These are phyloP conservation scores for Leptographium galeiforme DNA, from an alignment of 2,329 filamentous ascomycete genomes.

Conservation along the genomic window DNA sequence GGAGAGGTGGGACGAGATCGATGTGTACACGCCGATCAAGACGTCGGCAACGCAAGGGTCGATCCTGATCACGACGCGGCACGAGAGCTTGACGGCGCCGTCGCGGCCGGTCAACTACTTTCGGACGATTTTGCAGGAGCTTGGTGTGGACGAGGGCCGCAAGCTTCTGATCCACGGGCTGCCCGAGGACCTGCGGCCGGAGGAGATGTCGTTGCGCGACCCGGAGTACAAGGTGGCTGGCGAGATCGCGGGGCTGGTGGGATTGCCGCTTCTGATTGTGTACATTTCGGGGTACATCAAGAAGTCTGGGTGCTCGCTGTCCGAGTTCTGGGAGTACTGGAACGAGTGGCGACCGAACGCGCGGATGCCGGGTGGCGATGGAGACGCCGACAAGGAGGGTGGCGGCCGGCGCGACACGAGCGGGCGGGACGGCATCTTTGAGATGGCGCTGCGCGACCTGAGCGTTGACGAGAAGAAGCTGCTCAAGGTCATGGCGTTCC, in stretches of 20 bases:
- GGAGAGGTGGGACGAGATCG: conserved; percentile 10
- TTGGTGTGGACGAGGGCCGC: conserved; percentile 7
- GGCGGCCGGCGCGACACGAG: neutral
- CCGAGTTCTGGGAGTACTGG: conserved; percentile 11
- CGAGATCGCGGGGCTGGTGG: conserved; percentile 5
- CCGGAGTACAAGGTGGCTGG: conserved; percentile 8
- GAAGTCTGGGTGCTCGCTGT: conserved; percentile 6
- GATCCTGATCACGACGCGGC: conserved; percentile 8
- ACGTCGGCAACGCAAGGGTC: conserved; percentile 8
- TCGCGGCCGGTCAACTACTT: conserved; percentile 11
- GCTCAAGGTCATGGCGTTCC: conserved; percentile 9
- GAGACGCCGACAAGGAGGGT: too few relatives aligned
- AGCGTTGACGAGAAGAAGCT: conserved; percentile 8
- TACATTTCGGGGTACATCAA: conserved; percentile 11
- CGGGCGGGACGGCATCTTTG: conserved; percentile 3
- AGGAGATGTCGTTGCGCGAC: conserved; percentile 6
- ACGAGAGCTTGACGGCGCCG: conserved; percentile 9
- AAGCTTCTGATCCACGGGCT: conserved; percentile 7
- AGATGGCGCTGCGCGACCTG: conserved; percentile 7
- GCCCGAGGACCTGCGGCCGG: conserved; percentile 7
- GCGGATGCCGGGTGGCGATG: neutral
- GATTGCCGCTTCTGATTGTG: conserved; percentile 9
- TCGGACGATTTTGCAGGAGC: conserved; percentile 4
- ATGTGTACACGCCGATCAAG: conserved; percentile 8
- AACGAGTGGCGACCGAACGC: conserved; percentile 8